These are phyloP conservation scores for Picochlorum sp. DNA, from an alignment of 139 green algal species.

Conservation along the genomic window DNA sequence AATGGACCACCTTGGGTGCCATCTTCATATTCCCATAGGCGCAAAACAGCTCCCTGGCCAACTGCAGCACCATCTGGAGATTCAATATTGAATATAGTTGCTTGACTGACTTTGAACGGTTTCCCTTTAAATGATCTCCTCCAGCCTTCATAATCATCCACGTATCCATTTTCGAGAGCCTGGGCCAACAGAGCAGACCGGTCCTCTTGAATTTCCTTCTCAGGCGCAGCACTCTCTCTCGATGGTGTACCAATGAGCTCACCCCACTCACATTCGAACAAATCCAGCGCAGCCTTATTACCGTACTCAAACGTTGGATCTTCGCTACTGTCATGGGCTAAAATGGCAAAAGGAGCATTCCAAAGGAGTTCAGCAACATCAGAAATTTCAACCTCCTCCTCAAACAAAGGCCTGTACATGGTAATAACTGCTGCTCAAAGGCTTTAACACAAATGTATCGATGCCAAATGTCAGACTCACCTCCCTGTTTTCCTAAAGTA, in stretches of 20 bases:
- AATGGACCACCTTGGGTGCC: constrained; percentile 11
- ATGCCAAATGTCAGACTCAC: neutral
- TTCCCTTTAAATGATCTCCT: constrained; percentile 10
- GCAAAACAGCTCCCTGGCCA: constrained; percentile 19
- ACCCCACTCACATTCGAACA: constrained; percentile 28
- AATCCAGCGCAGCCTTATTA: constrained; percentile 27
- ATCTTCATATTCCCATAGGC: constrained; percentile 25
- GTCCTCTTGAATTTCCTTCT: constrained; percentile 14
- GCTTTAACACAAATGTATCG: too few relatives aligned
- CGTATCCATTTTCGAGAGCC: neutral
- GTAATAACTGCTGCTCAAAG: too few relatives aligned
- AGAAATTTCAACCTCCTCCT: constrained; percentile 25
- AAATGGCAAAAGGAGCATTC: constrained; percentile 26
- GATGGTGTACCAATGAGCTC: constrained; percentile 27
- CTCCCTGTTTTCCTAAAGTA: constrained; percentile 24
- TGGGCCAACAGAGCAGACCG: neutral
- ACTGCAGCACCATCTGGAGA: constrained; percentile 9
- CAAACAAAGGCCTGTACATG: constrained; percentile 23
- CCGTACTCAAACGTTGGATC: constrained; percentile 24
- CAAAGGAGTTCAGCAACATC: constrained; percentile 19
- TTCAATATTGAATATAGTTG: constrained; percentile 20
- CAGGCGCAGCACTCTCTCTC: constrained; percentile 1
- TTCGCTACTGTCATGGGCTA: constrained; percentile 14
- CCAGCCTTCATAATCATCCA: constrained; percentile 4
- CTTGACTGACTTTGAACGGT: neutral